Conservation (phyloP, 805 yeast genomes). For the Schwanniomyces yamadae region DNA sequence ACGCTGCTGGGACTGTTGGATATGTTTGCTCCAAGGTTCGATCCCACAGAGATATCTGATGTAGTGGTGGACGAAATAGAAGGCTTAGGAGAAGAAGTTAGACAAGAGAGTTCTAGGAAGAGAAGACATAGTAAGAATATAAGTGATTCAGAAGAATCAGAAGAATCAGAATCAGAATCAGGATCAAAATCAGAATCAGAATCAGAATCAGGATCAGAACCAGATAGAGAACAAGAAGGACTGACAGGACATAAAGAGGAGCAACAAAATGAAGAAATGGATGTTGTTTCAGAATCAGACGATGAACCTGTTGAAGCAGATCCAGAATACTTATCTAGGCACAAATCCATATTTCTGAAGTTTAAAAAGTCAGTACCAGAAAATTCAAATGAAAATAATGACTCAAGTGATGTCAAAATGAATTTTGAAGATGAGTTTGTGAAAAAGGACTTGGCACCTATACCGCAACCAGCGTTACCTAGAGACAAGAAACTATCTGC, state of each 20-base stretch:
- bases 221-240: conserved; percentile 4
- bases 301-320: conserved; percentile 8
- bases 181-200: conserved; percentile 14
- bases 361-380: conserved; percentile 36
- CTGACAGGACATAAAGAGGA: conserved; percentile 17
- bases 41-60: conserved; percentile 39
- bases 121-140: conserved; percentile 18
- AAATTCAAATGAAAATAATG: conserved; percentile 7
- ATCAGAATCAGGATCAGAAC: conserved; percentile 13
- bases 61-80: not conserved
- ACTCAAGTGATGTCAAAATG: conserved; percentile 15
- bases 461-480: conserved; percentile 82
- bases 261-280: conserved; percentile 11
- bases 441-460: conserved; percentile 52
- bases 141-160: conserved; percentile 2
- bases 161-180: conserved; percentile 18
- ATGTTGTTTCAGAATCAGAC: conserved; percentile 9
- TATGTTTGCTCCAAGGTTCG: conserved; percentile 69
- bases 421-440: conserved; percentile 18
- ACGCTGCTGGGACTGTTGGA: no score
- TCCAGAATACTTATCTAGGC: conserved; percentile 33
- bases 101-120: conserved; percentile 15
- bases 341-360: conserved; percentile 51
- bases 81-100: not conserved
- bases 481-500: conserved; percentile 42